These are phyloP conservation scores for Dimocarpus longan DNA, from an alignment of 345 rosid genomes.

Conservation along the genomic window DNA sequence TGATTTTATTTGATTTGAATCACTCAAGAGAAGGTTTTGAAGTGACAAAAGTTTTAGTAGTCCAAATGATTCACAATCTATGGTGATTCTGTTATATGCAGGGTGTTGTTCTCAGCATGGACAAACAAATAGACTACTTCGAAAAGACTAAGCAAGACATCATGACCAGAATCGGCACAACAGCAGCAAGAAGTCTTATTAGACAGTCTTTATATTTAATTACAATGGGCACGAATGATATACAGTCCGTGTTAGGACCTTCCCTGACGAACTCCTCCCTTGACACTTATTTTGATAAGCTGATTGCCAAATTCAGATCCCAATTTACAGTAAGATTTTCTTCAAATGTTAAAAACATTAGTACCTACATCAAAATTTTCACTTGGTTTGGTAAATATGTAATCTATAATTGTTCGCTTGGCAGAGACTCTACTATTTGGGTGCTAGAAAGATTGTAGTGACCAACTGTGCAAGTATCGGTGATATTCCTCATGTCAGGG, in stretches of 20 bases:
- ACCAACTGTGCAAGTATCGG: constrained; percentile 4
- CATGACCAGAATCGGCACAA: constrained; percentile 23
- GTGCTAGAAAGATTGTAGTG: constrained; percentile 26
- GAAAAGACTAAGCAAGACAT: constrained; percentile 41
- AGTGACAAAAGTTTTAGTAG: too few relatives aligned
- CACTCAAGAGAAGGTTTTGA: too few relatives aligned
- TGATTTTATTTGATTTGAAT: too few relatives aligned
- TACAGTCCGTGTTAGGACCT: not conserved
- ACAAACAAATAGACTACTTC: constrained; percentile 36
- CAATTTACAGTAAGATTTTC: constrained; percentile 23
- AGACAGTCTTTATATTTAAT: constrained; percentile 17
- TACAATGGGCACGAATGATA: constrained; percentile 21
- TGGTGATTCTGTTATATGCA: too few relatives aligned
- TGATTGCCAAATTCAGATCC: constrained; percentile 2
- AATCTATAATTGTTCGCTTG: not conserved
- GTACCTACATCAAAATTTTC: not conserved
- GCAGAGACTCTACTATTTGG: constrained; percentile 31
- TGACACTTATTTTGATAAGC: not conserved
- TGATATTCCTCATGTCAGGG: constrained; percentile 15
- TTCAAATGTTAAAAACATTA: not conserved
- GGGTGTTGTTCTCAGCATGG: constrained; percentile 7
- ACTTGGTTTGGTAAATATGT: not conserved
- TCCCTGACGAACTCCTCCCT: not conserved
- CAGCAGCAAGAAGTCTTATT: constrained; percentile 1
- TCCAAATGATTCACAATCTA: too few relatives aligned